Base-by-base conservation (phyloP, 2,329 filamentous ascomycete genomes). In the Pezicula rhizophila region DNA sequence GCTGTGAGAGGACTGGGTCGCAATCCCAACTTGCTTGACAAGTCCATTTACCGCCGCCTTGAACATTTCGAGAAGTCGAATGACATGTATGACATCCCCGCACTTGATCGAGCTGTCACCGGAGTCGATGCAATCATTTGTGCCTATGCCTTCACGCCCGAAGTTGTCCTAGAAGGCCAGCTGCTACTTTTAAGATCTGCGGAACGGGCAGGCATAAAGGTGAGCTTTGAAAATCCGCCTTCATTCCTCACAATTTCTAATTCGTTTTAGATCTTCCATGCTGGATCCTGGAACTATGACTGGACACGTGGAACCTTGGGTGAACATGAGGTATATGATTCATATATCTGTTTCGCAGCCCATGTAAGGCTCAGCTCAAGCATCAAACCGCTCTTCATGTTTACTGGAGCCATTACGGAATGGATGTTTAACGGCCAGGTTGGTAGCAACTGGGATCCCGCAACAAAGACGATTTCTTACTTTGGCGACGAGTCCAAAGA, bases 121-220 rank as follows among this genome's bases (percentile, higher is more conserved):
- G 66, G 64, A 6, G 67, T 68, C 10, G 65, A 69, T 43, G 65
- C 66, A 6, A 53, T 69, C n/a, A 61, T 70, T 18, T 61, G 57
- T 45, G 60, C 64, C 6, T 67, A 68, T 43, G 50, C 48, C 14
- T 49, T 48, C 2, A 39, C 37, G 7, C 60, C 65, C 2, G 48
- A 60, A 33, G 49, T 64, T 4, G 46, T 48, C 6, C 49, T 70
- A 11, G 68, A 69, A 12, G 65, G 58, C 2, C 61, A 69, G 20
- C 57, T 70, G 2, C 48, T 66, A 11, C 64, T 70, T 0, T 54
- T 70, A 1, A 57, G 64, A 6, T 67, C 67, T 2, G 64, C 63
- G 1, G 68, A 69, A 51, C 56, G 64, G 5, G 67, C 66, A 5
- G 58, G 60, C 1, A 55, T 69, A 44, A 63, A 40, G 37, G 8